Conservation (phyloP, 1,284 basidiomycete genomes). For the Puccinia brachypodii region DNA sequence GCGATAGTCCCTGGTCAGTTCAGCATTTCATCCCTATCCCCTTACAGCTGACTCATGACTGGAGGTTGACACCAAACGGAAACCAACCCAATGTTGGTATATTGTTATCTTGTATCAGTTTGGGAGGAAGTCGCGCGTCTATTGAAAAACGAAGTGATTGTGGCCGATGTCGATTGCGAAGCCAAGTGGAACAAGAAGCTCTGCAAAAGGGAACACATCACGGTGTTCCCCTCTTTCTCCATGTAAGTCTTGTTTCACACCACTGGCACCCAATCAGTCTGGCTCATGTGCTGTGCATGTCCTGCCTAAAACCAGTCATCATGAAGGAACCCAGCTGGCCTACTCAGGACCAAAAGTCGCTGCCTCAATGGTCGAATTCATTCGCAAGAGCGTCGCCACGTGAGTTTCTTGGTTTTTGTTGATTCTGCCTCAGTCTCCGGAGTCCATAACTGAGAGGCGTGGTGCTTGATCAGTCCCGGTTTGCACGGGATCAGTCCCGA, state of each 20-base stretch:
- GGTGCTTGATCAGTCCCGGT: not conserved
- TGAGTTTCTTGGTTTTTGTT: not conserved
- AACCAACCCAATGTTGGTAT: not conserved
- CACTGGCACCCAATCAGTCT: too few relatives aligned
- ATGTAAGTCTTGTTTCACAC: conserved; percentile 16
- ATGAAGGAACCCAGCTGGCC: conserved; percentile 20
- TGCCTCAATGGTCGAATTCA: not conserved
- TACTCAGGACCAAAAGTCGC: conserved; percentile 15
- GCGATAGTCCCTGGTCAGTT: not conserved
- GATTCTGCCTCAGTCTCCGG: not conserved
- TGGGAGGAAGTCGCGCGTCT: conserved; percentile 18
- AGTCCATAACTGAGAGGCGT: not conserved
- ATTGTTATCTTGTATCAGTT: not conserved
- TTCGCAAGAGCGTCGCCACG: not conserved
- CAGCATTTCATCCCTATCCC: not conserved
- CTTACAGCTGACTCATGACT: not conserved
- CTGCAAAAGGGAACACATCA: conserved; percentile 15
- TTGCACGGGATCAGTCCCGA: not conserved
- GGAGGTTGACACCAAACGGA: not conserved
- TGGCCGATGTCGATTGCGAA: conserved; percentile 40
- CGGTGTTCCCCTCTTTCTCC: conserved; percentile 10
- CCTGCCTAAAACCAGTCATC: not conserved
- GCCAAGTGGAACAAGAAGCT: conserved; percentile 1
- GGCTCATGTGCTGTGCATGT: too few relatives aligned
- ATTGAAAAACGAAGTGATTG: conserved; percentile 21